A percentile compares a stretch with the other conserved stretches of the same genome.
These are phyloP conservation scores for Phytopythium cucurbitacearum DNA, from an alignment of 352 stramenopile species.

Conservation along the genomic window DNA sequence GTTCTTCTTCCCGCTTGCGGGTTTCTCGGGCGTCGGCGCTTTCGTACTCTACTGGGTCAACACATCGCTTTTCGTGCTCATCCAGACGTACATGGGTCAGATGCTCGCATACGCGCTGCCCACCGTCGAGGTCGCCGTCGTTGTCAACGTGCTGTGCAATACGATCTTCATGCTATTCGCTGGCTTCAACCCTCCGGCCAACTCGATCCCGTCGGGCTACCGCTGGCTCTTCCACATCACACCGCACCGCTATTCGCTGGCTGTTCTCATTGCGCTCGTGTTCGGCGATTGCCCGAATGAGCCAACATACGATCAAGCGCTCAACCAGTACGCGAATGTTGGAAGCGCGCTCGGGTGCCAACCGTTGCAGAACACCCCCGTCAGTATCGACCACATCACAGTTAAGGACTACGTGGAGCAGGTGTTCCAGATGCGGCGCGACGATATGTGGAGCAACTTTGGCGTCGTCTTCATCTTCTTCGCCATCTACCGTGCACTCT, in stretches of 20 bases:
- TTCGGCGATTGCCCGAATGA: slow-evolving; percentile 24
- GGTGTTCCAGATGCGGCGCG: slow-evolving; percentile 31
- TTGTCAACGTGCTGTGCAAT: slow-evolving; percentile 33
- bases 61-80: slow-evolving; percentile 24
- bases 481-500: slow-evolving; percentile 23
- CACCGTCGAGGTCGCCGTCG: slow-evolving; percentile 28
- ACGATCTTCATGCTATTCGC: slow-evolving; percentile 59
- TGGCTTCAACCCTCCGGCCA: slow-evolving; percentile 48
- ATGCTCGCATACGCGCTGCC: slow-evolving; percentile 25
- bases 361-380: slow-evolving; percentile 19
- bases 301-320: slow-evolving; percentile 15
- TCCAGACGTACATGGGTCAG: slow-evolving; percentile 35
- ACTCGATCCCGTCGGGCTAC: slow-evolving; percentile 33
- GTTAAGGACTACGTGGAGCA: slow-evolving; percentile 28
- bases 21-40: slow-evolving; percentile 16
- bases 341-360: slow-evolving; percentile 28
- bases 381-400: slow-evolving; percentile 15
- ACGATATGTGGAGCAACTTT: slow-evolving; percentile 26
- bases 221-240: slow-evolving; percentile 45
- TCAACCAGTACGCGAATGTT: slow-evolving; percentile 15
- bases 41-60: slow-evolving; percentile 36
- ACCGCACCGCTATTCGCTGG: slow-evolving; percentile 21
- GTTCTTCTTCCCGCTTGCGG: slow-evolving; percentile 39
- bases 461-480: slow-evolving; percentile 28
- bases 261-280: slow-evolving; percentile 18